Percentiles rank a stretch among this genome's conserved stretches.
Conservation (phyloP, 192 early-diverging fungal genomes). For the Bifiguratus adelaidae region DNA sequence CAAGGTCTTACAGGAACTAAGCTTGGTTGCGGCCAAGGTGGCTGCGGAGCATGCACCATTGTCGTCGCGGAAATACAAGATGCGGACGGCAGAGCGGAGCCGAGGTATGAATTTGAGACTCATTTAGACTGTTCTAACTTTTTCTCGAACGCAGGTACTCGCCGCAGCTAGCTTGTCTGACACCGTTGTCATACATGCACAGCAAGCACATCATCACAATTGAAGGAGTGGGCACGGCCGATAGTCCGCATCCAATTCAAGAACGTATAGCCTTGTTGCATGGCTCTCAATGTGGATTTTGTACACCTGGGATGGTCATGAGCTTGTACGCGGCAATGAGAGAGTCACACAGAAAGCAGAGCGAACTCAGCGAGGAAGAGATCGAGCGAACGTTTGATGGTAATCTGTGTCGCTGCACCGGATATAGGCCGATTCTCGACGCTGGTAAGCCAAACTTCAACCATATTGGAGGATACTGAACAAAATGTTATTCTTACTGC, state of each 20-base stretch:
- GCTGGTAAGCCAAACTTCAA: slow-evolving; percentile 41
- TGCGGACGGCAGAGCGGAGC: slow-evolving; percentile 14
- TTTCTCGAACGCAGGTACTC: slow-evolving; percentile 23
- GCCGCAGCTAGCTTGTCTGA: slow-evolving; percentile 58
- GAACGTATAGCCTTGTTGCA: slow-evolving; percentile 62
- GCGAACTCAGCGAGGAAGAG: slow-evolving; percentile 50
- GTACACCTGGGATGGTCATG: slow-evolving; percentile 88
- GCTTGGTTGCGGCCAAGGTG: slow-evolving; percentile 73
- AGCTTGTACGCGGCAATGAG: slow-evolving; percentile 68
- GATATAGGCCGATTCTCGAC: slow-evolving; percentile 79
- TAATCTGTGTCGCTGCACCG: slow-evolving; percentile 88
- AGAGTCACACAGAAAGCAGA: slow-evolving; percentile 38
- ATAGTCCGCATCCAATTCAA: slow-evolving; percentile 66
- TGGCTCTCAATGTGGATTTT: slow-evolving; percentile 86
- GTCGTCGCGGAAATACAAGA: neutral
- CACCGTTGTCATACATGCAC: slow-evolving; percentile 58
- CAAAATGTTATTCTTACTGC: too few relatives aligned
- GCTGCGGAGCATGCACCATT: slow-evolving; percentile 36
- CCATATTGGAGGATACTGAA: too few relatives aligned
- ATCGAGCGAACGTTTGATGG: slow-evolving; percentile 82
- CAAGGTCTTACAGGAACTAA: slow-evolving; percentile 59
- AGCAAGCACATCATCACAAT: slow-evolving; percentile 77
- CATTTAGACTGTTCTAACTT: too few relatives aligned
- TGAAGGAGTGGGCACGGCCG: slow-evolving; percentile 57
- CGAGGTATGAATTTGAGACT: too few relatives aligned